These are phyloP conservation scores for Erodium trifolium DNA, from an alignment of 441 rosid genomes.

Conservation along the genomic window DNA sequence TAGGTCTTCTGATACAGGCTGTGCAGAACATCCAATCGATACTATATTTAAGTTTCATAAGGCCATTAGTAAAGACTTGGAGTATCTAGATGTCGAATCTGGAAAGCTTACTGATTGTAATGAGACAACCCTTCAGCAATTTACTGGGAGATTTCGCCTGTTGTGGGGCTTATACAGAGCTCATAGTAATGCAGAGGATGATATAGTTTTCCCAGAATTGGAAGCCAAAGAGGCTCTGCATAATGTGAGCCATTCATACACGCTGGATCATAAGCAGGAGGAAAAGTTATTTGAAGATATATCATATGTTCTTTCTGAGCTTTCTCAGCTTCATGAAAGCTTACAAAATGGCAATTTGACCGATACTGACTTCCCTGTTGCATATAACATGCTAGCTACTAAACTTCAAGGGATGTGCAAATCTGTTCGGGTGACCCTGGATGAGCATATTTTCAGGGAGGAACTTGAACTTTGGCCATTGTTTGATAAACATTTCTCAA, in stretches of 20 bases:
- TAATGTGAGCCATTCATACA: slow-evolving; percentile 70
- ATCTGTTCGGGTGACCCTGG: slow-evolving; percentile 59
- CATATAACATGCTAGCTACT: slow-evolving; percentile 51
- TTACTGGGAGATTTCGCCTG: slow-evolving; percentile 64
- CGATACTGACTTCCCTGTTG: slow-evolving; percentile 19
- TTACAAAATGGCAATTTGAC: slow-evolving; percentile 18
- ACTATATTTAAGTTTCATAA: slow-evolving; percentile 73
- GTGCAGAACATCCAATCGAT: slow-evolving; percentile 52
- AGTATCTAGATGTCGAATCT: slow-evolving; percentile 67
- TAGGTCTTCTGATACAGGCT: slow-evolving; percentile 32
- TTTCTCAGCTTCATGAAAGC: slow-evolving; percentile 45
- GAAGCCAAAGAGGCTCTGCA: slow-evolving; percentile 71
- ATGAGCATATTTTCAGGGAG: slow-evolving; percentile 29
- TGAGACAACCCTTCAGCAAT: slow-evolving; percentile 54
- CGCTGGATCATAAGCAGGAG: slow-evolving; percentile 68
- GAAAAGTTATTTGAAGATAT: slow-evolving; percentile 51
- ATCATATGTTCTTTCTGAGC: slow-evolving; percentile 46
- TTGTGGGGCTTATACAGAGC: slow-evolving; percentile 73
- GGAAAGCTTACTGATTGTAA: slow-evolving; percentile 52
- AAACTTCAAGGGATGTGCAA: slow-evolving; percentile 79
- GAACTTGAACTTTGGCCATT: slow-evolving; percentile 75
- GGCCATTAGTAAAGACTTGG: slow-evolving; percentile 71
- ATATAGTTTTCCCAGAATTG: slow-evolving; percentile 62
- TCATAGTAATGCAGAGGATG: slow-evolving; percentile 79
- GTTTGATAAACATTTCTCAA: slow-evolving; percentile 62